These are phyloP conservation scores for Aspergillus asperescens DNA, from an alignment of 495 filamentous ascomycete genomes.

Conservation along the genomic window DNA sequence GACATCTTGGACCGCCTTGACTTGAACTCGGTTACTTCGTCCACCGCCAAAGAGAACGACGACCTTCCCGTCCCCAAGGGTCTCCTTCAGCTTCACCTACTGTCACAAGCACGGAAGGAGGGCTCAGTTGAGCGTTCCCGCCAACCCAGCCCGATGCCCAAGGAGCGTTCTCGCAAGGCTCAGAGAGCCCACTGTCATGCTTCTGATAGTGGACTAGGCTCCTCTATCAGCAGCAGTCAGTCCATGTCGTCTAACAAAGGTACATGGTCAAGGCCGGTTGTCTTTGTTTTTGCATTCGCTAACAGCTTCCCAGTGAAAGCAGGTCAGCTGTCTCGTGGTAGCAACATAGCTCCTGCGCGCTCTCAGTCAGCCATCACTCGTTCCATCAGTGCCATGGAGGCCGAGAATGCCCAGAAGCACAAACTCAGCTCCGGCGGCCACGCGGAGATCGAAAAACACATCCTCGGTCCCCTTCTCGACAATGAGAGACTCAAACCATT, in stretches of 20 bases:
- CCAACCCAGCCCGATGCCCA: slow-evolving; percentile 5
- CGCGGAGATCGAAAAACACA: slow-evolving; percentile 51
- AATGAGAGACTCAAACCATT: slow-evolving; percentile 63
- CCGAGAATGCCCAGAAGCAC: slow-evolving; percentile 27
- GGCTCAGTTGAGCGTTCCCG: slow-evolving; percentile 12
- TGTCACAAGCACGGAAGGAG: slow-evolving; percentile 17
- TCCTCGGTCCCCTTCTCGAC: slow-evolving; percentile 53
- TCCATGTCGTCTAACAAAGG: slow-evolving; percentile 19
- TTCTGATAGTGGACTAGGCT: slow-evolving; percentile 53
- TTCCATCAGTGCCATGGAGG: slow-evolving; percentile 30
- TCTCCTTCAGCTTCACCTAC: slow-evolving; percentile 10
- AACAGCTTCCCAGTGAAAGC: slow-evolving; percentile 20
- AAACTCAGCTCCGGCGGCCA: slow-evolving; percentile 47
- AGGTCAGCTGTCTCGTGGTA: slow-evolving; percentile 19
- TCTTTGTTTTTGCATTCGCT: neutral
- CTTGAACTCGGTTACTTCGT: slow-evolving; percentile 32
- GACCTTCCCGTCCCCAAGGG: slow-evolving; percentile 28
- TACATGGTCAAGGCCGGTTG: slow-evolving; percentile 9
- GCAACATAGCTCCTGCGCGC: slow-evolving; percentile 8
- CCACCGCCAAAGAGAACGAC: slow-evolving; percentile 25
- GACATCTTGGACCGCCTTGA: slow-evolving; percentile 42
- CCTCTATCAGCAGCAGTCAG: slow-evolving; percentile 43
- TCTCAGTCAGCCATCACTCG: slow-evolving; percentile 43
- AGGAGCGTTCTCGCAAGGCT: slow-evolving; percentile 18
- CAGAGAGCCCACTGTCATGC: slow-evolving; percentile 33